Conservation (phyloP, 805 yeast species). For the Metschnikowia aberdeeniae region DNA sequence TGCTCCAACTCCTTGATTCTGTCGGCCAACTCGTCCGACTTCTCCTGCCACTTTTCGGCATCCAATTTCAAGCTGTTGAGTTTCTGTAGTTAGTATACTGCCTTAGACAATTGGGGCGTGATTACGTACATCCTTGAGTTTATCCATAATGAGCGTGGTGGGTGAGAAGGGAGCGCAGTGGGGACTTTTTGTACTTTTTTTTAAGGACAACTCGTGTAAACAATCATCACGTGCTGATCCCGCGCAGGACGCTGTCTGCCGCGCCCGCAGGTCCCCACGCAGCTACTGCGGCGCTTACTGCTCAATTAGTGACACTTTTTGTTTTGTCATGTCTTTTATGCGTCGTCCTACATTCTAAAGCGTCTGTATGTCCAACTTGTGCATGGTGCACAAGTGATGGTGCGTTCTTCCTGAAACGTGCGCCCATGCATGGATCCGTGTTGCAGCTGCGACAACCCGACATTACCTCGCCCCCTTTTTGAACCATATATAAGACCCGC, state of each 20-base stretch:
- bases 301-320: not conserved
- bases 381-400: not conserved
- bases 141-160: constrained; percentile 42
- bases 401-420: constrained; percentile 1
- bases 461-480: not conserved
- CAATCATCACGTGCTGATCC: constrained; percentile 17
- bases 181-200: constrained; percentile 13
- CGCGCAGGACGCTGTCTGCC: constrained; percentile 5
- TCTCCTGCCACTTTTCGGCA: constrained; percentile 96
- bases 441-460: constrained; percentile 5
- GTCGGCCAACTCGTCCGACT: constrained; percentile 80
- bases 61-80: constrained; percentile 85
- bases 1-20: constrained; percentile 89
- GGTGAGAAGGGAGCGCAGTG: constrained; percentile 10
- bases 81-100: constrained; percentile 47
- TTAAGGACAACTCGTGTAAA: constrained; percentile 17
- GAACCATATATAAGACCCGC: not conserved
- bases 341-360: too few relatives aligned
- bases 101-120: too few relatives aligned
- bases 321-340: too few relatives aligned
- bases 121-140: constrained; percentile 54
- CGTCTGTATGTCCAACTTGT: not conserved
- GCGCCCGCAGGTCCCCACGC: not conserved
- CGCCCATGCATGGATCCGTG: constrained; percentile 1
- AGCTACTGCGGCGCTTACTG: not conserved